Conservation (phyloP, 1,284 basidiomycete genomes). For the Trichosporon ovoides region DNA sequence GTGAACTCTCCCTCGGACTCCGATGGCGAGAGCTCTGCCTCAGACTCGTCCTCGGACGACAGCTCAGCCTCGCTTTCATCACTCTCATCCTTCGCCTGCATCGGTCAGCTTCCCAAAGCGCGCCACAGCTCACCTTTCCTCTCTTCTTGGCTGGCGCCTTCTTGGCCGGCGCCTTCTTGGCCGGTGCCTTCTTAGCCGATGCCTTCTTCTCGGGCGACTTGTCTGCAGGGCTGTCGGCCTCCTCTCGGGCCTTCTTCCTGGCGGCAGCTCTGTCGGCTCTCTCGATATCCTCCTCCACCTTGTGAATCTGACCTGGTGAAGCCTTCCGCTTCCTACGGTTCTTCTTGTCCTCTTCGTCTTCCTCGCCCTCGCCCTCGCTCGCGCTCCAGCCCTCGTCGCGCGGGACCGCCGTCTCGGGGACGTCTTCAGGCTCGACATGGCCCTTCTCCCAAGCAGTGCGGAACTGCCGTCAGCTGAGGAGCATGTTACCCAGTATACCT, state of each 20-base stretch:
- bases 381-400: constrained; percentile 9
- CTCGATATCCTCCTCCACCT: constrained; percentile 18
- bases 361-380: constrained; percentile 16
- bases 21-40: constrained; percentile 7
- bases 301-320: neutral
- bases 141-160: constrained; percentile 2
- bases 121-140: neutral
- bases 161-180: neutral
- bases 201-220: constrained; percentile 1
- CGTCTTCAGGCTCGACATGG: constrained; percentile 69
- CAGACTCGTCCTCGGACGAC: neutral
- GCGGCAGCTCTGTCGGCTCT: constrained; percentile 9
- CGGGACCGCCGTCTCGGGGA: constrained; percentile 62
- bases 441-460: constrained; percentile 65
- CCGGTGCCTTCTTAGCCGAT: constrained; percentile 3
- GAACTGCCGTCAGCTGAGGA: constrained; percentile 43
- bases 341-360: constrained; percentile 27
- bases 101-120: neutral
- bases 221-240: too few relatives aligned
- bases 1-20: constrained; percentile 12
- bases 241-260: constrained; percentile 1
- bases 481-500: constrained; percentile 17
- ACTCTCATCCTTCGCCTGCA: neutral
- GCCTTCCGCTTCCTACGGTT: constrained; percentile 13
- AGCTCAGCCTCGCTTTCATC: constrained; percentile 5